Percentiles rank a stretch among this genome's conserved stretches.
phyloP scores from a whole-genome alignment of 2,329 filamentous ascomycete genomes.

The Pseudogymnoascus verrucosus region DNA sequence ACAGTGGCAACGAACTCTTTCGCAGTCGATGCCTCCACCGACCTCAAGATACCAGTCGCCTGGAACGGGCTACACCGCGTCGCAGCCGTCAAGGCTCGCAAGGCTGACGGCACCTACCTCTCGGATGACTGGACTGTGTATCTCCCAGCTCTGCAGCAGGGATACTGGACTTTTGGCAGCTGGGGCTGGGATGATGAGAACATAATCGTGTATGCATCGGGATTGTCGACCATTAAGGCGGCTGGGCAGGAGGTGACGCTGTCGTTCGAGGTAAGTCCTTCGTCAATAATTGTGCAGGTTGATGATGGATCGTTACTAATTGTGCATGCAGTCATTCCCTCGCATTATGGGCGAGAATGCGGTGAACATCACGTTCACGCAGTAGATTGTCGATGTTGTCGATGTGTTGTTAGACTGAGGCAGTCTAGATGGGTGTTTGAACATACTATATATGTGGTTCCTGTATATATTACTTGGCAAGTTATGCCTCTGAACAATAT shows the following conservation, averaged over 20 bases:
- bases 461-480: not conserved
- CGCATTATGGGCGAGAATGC: constrained; percentile 38
- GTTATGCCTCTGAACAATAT: constrained; percentile 1
- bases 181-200: constrained; percentile 42
- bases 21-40: constrained; percentile 9
- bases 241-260: constrained; percentile 39
- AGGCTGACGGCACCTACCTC: constrained; percentile 40
- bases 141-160: constrained; percentile 44
- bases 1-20: constrained; percentile 13
- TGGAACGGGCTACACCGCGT: constrained; percentile 43
- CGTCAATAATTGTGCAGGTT: not conserved
- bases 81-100: constrained; percentile 44
- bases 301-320: not conserved
- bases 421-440: not conserved
- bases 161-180: constrained; percentile 38
- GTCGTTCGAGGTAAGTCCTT: constrained; percentile 33
- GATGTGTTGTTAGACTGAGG: not conserved
- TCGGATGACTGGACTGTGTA: constrained; percentile 50
- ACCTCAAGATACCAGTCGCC: constrained; percentile 40
- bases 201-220: constrained; percentile 39
- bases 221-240: constrained; percentile 38
- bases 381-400: not conserved
- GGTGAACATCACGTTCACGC: constrained; percentile 38
- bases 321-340: constrained; percentile 41
- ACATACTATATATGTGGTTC: not conserved